Evolutionary conservation across 2,329 filamentous ascomycete genomes (phyloP).

Genomic region (Fusarium sororula): DNA sequence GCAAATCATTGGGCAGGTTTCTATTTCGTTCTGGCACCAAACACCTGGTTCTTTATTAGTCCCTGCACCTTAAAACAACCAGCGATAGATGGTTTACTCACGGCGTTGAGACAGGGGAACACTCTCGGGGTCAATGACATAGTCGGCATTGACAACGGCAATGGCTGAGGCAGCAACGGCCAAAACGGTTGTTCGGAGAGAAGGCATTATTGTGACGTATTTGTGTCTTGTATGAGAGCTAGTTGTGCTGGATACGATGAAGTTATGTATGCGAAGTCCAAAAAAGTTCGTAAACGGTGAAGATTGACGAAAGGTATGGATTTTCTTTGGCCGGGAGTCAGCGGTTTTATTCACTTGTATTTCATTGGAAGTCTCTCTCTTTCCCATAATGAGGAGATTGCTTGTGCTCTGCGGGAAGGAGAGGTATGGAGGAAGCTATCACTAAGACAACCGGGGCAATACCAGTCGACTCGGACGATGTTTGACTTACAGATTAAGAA

Average conservation of each 20-base stretch:
- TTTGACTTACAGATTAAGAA: constrained; percentile 24
- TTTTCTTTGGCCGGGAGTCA: constrained; percentile 17
- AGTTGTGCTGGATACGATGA: constrained; percentile 5
- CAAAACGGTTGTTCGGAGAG: constrained; percentile 62
- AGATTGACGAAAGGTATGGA: constrained; percentile 11
- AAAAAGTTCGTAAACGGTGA: constrained; percentile 14
- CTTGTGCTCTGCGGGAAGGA: constrained; percentile 5
- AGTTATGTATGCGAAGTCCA: constrained; percentile 5
- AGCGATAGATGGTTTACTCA: constrained; percentile 48
- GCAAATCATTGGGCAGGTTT: constrained; percentile 78
- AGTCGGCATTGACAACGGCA: constrained; percentile 64
- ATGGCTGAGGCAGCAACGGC: constrained; percentile 63
- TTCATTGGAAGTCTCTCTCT: background rate
- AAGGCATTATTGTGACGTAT: constrained; percentile 58
- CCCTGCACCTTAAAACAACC: background rate
- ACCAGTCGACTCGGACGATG: background rate
- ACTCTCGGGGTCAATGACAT: constrained; percentile 68
- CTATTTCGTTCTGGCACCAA: constrained; percentile 73
- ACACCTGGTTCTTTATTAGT: constrained; percentile 52
- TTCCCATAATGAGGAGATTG: constrained; percentile 1
- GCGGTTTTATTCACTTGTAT: constrained; percentile 12
- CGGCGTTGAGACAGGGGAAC: constrained; percentile 64
- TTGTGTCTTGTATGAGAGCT: background rate
- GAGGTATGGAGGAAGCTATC: constrained; percentile 26
- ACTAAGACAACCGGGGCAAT: constrained; percentile 22